Evolutionary conservation across 1,284 basidiomycete species (phyloP).

Genomic region (Phenoliferia sp.): DNA sequence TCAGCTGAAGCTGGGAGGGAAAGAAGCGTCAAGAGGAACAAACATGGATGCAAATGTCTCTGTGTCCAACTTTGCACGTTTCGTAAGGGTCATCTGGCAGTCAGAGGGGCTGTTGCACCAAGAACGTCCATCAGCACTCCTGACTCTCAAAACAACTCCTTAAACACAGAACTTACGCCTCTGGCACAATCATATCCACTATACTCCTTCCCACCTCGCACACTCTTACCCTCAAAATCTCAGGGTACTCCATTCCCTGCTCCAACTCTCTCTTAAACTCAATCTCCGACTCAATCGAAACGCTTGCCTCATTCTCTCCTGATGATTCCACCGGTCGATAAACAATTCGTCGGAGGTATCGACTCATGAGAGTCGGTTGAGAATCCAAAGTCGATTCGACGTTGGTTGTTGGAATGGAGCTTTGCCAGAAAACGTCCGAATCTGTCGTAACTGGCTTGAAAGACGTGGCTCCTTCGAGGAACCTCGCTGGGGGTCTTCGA

Average conservation of each 20-base stretch:
- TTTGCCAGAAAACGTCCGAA: neutral
- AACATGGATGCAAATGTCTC: constrained; percentile 1
- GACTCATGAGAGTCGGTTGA: neutral
- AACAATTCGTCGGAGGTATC: constrained; percentile 5
- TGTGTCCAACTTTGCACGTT: neutral
- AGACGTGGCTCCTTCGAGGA: constrained; percentile 5
- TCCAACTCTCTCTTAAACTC: neutral
- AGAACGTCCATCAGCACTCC: neutral
- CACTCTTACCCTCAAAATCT: neutral
- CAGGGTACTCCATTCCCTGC: neutral
- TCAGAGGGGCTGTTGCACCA: constrained; percentile 3
- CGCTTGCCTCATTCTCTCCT: neutral
- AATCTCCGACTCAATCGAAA: constrained; percentile 7
- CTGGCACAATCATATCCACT: constrained; percentile 20
- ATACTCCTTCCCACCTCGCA: constrained; percentile 7
- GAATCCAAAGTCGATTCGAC: neutral
- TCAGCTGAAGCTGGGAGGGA: neutral
- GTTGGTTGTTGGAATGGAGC: neutral
- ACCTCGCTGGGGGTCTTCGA: constrained; percentile 8
- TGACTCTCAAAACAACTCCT: neutral
- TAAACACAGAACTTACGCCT: neutral
- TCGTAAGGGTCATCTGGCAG: constrained; percentile 5
- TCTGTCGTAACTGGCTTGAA: neutral
- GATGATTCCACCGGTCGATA: constrained; percentile 1
- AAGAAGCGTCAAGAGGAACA: neutral